These are phyloP conservation scores for Aspergillus sparsus DNA, from an alignment of 495 filamentous ascomycete species.

Conservation along the genomic window DNA sequence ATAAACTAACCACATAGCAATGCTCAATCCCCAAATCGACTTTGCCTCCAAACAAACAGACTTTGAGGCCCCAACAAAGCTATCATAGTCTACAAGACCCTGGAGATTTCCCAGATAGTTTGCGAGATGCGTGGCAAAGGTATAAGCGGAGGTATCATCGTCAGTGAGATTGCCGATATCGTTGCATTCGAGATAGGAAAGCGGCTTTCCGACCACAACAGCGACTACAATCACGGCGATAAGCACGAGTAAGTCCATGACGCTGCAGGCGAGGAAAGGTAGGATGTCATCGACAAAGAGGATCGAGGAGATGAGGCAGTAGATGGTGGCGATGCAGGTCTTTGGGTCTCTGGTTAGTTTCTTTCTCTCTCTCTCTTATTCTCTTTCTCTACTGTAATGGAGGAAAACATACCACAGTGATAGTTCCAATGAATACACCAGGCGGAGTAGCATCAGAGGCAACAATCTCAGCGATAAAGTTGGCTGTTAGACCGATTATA, in stretches of 20 bases:
- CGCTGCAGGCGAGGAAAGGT: slow-evolving; percentile 65
- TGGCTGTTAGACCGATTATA: slow-evolving; percentile 77
- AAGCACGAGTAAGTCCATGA: slow-evolving; percentile 65
- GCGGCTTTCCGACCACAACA: slow-evolving; percentile 74
- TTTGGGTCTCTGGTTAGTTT: slow-evolving; percentile 33
- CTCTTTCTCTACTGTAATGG: neutral
- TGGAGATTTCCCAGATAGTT: slow-evolving; percentile 41
- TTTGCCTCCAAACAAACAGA: slow-evolving; percentile 83
- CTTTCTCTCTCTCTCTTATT: neutral
- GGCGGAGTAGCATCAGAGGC: slow-evolving; percentile 61
- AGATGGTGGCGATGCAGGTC: slow-evolving; percentile 76
- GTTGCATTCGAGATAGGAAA: slow-evolving; percentile 75
- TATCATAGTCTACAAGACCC: slow-evolving; percentile 51
- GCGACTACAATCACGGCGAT: slow-evolving; percentile 71
- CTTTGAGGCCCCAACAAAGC: slow-evolving; percentile 66
- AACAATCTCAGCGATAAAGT: slow-evolving; percentile 82
- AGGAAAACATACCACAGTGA: slow-evolving; percentile 69
- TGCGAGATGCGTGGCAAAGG: slow-evolving; percentile 46
- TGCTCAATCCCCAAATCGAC: slow-evolving; percentile 84
- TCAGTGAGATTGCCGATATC: slow-evolving; percentile 45
- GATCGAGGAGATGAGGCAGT: slow-evolving; percentile 71
- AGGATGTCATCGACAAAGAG: slow-evolving; percentile 77
- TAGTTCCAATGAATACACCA: slow-evolving; percentile 71
- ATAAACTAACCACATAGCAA: slow-evolving; percentile 67
- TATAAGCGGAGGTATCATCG: slow-evolving; percentile 42